Evolutionary conservation across 805 yeast species (phyloP).

Genomic region (Barnettozyma pratensis): DNA sequence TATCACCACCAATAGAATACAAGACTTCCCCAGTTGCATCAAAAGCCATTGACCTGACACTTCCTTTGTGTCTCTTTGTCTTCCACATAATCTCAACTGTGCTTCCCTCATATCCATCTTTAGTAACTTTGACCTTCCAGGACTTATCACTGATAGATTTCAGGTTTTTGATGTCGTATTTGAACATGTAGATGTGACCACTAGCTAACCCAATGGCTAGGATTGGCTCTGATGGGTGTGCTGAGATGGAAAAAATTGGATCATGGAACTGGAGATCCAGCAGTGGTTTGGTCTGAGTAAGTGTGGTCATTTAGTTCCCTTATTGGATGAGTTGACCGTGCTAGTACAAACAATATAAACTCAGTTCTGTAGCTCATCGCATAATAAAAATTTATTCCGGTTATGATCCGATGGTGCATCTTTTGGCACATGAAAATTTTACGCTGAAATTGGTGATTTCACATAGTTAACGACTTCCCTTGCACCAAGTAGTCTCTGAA

Average conservation of each 20-base stretch:
- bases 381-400: background rate
- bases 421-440: background rate
- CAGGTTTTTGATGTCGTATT: constrained; percentile 43
- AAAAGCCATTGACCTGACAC: constrained; percentile 70
- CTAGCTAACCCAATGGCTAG: constrained; percentile 73
- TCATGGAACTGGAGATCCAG: constrained; percentile 40
- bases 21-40: constrained; percentile 45
- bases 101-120: constrained; percentile 22
- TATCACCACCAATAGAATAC: constrained; percentile 76
- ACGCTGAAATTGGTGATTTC: background rate
- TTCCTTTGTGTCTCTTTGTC: constrained; percentile 85
- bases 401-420: background rate
- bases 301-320: no score
- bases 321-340: no score
- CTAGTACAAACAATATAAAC: no score
- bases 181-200: constrained; percentile 64
- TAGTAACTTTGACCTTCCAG: constrained; percentile 19
- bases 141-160: constrained; percentile 21
- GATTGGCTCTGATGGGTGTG: constrained; percentile 70
- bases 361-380: constrained; percentile 1
- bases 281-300: constrained; percentile 22
- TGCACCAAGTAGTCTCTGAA: background rate
- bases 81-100: constrained; percentile 49
- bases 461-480: background rate
- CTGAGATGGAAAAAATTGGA: constrained; percentile 70